phyloP scores from a whole-genome alignment of 2,329 filamentous ascomycete genomes.

The Chlorencoelia australis region DNA sequence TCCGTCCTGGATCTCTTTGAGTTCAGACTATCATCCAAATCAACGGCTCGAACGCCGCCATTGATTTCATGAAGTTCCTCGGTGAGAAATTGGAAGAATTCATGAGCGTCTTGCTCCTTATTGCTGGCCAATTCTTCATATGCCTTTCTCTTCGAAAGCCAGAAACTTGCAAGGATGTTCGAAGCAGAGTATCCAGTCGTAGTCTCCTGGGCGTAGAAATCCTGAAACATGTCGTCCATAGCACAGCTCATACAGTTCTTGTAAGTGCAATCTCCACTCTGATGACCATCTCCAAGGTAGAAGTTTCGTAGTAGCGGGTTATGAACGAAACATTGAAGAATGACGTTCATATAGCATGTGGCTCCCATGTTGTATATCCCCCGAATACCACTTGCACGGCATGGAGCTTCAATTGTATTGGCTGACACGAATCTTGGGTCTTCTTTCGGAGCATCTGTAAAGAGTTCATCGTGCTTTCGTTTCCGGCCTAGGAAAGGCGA shows the following conservation, averaged over 20 bases:
- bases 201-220: constrained; percentile 62
- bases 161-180: constrained; percentile 79
- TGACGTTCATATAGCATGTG: constrained; percentile 96
- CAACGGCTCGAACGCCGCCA: constrained; percentile 37
- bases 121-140: constrained; percentile 76
- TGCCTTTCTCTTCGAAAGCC: constrained; percentile 69
- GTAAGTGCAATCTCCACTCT: constrained; percentile 59
- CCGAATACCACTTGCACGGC: constrained; percentile 76
- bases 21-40: constrained; percentile 15
- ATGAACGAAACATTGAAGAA: constrained; percentile 86
- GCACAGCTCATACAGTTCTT: constrained; percentile 57
- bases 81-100: constrained; percentile 92
- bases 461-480: constrained; percentile 64
- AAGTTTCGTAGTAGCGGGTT: constrained; percentile 87
- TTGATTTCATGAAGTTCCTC: constrained; percentile 84
- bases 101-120: constrained; percentile 92
- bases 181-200: constrained; percentile 86
- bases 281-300: constrained; percentile 85
- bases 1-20: constrained; percentile 21
- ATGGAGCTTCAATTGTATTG: constrained; percentile 73
- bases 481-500: constrained; percentile 45
- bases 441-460: constrained; percentile 54
- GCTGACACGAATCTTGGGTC: constrained; percentile 66
- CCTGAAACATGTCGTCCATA: constrained; percentile 65
- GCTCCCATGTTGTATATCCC: constrained; percentile 98